Evolutionary conservation across 805 yeast genomes (phyloP), one percentile per base, ranked within the genome.

Genomic region (Lachancea mirantina): DNA sequence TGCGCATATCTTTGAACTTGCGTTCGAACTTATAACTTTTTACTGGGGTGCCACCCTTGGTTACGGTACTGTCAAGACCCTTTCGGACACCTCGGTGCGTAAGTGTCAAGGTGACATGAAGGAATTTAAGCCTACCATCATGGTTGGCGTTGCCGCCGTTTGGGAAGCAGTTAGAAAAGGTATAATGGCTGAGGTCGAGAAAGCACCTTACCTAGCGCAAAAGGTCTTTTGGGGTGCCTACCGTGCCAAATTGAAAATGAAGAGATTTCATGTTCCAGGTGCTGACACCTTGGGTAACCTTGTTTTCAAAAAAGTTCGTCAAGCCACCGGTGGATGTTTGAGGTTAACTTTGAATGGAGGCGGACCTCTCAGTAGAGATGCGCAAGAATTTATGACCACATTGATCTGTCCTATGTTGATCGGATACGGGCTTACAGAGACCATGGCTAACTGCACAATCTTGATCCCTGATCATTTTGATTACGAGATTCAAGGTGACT

Each of bases 101-200:
- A 83, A 92, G 64, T 87, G 95, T 66, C 64, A 72, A 36, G 89
- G 96, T 51, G 98, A 92, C 59, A 73, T 92, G 67, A 73, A 70
- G 36, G 83, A 81, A 52, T 83, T 87, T 62, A 70, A 76, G 58
- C 98, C 98, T 38, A 83, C 96, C 4, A 62, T 88, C 47, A 83
- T 92, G 95, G 96, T 87, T 44, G 98, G 96, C 61, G 98, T 92
- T 36, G 96, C 96, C 11, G 95, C 97, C 4, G 96, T 92, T 33
- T 92, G 96, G 95, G 98, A 92, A 67, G 71, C 81, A 23, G 84
- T 92, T 40, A 81, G 88, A 61, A 92, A 92, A 68, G 98, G 98
- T 38, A 81, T 92, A 39, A 40, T 84, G 38, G 73, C 73, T 35
- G 87, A 88, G 64, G 73, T 92, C 45, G 65, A 68, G 45, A 71